Conservation (phyloP, 768 basidiomycete genomes). For the Serendipita sp. region DNA sequence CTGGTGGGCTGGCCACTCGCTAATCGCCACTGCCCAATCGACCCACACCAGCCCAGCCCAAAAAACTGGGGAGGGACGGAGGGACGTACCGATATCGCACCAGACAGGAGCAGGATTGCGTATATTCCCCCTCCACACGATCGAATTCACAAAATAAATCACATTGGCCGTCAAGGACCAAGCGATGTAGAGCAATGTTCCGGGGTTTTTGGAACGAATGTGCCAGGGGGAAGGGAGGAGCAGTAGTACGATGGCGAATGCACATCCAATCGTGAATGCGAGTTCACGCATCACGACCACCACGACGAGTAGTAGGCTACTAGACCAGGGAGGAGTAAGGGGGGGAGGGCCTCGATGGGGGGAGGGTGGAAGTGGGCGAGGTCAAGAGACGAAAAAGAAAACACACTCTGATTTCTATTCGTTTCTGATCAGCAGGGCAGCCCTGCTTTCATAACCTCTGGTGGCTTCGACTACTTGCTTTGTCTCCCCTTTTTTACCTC, state of each 20-base stretch:
- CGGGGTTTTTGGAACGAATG: conserved; percentile 13
- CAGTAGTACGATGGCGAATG: neutral
- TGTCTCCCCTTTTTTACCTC: no score
- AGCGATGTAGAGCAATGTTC: conserved; percentile 16
- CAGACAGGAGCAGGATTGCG: conserved; percentile 16
- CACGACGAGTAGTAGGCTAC: neutral
- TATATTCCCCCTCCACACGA: conserved; percentile 16
- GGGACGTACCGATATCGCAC: conserved; percentile 21
- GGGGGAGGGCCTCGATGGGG: no score
- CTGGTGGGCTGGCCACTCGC: no score
- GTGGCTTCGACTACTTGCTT: no score
- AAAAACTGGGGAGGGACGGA: no score
- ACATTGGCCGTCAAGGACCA: conserved; percentile 17
- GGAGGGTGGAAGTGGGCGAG: no score
- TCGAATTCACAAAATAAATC: conserved; percentile 14
- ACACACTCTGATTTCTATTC: no score
- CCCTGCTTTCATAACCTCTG: no score
- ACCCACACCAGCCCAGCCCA: neutral
- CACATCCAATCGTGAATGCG: neutral
- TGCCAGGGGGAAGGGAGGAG: neutral
- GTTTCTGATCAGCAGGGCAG: no score
- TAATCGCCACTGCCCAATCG: no score
- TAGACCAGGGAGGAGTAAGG: neutral
- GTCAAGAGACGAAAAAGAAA: no score
- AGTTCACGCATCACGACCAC: neutral